Percentiles rank a stretch among this genome's conserved stretches.
phyloP scores from a whole-genome alignment of 345 rosid species.

The Limnanthes douglasii region DNA sequence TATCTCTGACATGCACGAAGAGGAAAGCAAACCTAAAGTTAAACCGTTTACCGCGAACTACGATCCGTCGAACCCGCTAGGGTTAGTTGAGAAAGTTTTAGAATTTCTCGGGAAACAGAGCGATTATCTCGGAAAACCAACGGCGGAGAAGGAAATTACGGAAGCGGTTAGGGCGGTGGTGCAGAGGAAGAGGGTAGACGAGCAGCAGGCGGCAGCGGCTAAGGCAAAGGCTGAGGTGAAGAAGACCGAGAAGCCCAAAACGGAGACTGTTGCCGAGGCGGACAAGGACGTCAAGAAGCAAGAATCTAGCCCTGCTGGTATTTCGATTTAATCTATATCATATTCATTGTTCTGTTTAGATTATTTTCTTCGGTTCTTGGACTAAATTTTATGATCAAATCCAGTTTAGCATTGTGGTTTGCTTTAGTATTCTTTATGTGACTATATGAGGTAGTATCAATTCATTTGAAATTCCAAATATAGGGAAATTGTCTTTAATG shows the following conservation, averaged over 20 bases:
- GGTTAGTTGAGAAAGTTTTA: slow-evolving; percentile 46
- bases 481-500: no score
- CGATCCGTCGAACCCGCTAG: slow-evolving; percentile 54
- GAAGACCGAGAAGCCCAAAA: slow-evolving; percentile 8
- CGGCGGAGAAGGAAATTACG: slow-evolving; percentile 56
- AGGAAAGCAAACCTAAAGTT: slow-evolving; percentile 20
- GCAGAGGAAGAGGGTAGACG: slow-evolving; percentile 35
- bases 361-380: no score
- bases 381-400: no score
- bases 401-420: no score
- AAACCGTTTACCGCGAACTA: slow-evolving; percentile 33
- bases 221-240: slow-evolving; percentile 14
- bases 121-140: slow-evolving; percentile 39
- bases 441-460: no score
- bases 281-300: slow-evolving; percentile 13
- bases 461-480: no score
- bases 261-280: slow-evolving; percentile 11
- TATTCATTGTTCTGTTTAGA: neutral
- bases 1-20: slow-evolving; percentile 66
- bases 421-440: neutral
- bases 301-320: slow-evolving; percentile 24
- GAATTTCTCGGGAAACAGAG: slow-evolving; percentile 59
- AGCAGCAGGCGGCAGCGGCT: slow-evolving; percentile 11
- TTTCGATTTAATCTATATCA: neutral
- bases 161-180: slow-evolving; percentile 30